phyloP scores from a whole-genome alignment of 1,284 basidiomycete species.

The Waitea zeae region DNA sequence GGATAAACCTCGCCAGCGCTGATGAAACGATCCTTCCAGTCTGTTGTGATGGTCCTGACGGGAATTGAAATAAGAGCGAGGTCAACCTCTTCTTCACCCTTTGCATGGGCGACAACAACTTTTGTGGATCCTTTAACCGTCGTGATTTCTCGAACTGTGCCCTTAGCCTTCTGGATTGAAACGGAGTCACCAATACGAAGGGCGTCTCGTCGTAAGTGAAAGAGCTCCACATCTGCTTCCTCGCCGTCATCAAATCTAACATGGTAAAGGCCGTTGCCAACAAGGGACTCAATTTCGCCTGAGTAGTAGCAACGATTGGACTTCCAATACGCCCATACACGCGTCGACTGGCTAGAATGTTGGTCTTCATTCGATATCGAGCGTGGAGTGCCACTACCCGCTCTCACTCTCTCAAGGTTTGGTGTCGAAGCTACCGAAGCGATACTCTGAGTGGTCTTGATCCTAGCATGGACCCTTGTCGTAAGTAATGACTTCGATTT shows the following conservation, averaged over 20 bases:
- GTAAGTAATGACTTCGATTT: too few species aligned
- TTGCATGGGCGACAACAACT: background rate
- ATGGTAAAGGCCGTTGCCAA: background rate
- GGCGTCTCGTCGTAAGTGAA: background rate
- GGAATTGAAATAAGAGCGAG: background rate
- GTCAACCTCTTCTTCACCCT: background rate
- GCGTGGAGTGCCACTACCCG: too few species aligned
- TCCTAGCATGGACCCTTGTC: too few species aligned
- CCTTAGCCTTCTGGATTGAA: background rate
- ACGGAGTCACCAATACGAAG: background rate
- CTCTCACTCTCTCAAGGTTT: too few species aligned
- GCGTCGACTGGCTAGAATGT: too few species aligned
- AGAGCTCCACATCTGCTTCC: background rate
- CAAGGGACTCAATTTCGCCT: background rate
- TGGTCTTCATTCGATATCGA: too few species aligned
- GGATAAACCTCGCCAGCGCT: too few species aligned
- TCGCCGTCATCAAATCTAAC: background rate
- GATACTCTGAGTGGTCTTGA: too few species aligned
- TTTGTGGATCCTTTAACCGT: background rate
- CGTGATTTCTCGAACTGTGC: background rate
- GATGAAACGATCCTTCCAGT: background rate
- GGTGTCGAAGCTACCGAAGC: too few species aligned
- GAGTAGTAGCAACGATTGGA: background rate
- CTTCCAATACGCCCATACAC: background rate
- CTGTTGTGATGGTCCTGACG: background rate